Percentiles rank a stretch among this genome's conserved stretches.
Evolutionary conservation across 2,329 filamentous ascomycete species (phyloP).

Genomic region (Fusarium oxysporum): DNA sequence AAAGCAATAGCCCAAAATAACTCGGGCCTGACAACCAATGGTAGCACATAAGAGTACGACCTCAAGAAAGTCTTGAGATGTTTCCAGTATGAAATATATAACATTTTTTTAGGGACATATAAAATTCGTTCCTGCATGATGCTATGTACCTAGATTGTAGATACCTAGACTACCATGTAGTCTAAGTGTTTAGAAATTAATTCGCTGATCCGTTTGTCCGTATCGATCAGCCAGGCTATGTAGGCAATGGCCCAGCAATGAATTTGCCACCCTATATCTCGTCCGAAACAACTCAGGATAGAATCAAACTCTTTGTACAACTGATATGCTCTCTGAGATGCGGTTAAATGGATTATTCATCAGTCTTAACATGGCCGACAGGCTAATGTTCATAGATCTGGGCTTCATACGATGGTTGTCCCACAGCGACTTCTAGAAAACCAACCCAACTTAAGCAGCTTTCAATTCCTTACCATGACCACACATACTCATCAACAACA

Average conservation of each 20-base stretch:
- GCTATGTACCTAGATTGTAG: not conserved
- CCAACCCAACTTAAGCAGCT: not conserved
- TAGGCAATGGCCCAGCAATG: not conserved
- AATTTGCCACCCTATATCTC: not conserved
- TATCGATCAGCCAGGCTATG: not conserved
- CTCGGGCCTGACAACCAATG: slow-evolving; percentile 15
- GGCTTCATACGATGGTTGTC: not conserved
- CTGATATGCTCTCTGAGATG: not conserved
- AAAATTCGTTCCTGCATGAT: not conserved
- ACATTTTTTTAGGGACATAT: not conserved
- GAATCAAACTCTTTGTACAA: not conserved
- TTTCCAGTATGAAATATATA: not conserved
- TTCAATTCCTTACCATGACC: slow-evolving; percentile 6
- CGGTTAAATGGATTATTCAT: not conserved
- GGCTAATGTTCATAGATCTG: not conserved
- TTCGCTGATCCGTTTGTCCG: not conserved
- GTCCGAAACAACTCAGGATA: not conserved
- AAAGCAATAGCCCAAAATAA: slow-evolving; percentile 22
- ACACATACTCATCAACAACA: slow-evolving; percentile 25
- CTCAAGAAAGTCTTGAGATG: not conserved
- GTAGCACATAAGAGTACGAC: not conserved
- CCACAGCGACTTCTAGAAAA: slow-evolving; percentile 9
- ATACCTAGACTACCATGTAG: not conserved
- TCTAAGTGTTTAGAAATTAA: not conserved
- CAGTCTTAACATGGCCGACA: not conserved